Conservation (phyloP, 1,139 yeast genomes). For the Taiozyma sp. region DNA sequence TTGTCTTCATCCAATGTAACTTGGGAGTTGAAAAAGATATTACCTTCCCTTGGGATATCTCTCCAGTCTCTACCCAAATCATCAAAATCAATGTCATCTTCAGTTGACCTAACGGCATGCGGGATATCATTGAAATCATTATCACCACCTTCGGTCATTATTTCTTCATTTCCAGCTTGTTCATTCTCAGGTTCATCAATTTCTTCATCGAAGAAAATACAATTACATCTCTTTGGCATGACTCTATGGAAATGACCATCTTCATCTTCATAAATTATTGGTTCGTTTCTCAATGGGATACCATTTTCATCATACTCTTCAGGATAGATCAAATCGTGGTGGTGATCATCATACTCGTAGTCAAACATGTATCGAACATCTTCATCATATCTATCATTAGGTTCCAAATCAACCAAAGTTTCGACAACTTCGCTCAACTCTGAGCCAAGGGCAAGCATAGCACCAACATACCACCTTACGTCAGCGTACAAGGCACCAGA, state of each 20-base stretch:
- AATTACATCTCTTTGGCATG: slow-evolving; percentile 30
- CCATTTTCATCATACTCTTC: slow-evolving; percentile 27
- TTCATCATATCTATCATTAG: slow-evolving; percentile 66
- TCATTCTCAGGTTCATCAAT: slow-evolving; percentile 18
- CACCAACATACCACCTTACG: slow-evolving; percentile 43
- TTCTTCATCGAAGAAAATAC: slow-evolving; percentile 32
- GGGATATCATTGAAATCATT: slow-evolving; percentile 22
- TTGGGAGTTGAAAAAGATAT: slow-evolving; percentile 29
- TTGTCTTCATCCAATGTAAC: slow-evolving; percentile 12
- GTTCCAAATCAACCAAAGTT: slow-evolving; percentile 49
- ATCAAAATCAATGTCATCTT: slow-evolving; percentile 41
- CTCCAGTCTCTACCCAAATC: slow-evolving; percentile 63
- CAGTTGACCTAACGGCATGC: slow-evolving; percentile 32
- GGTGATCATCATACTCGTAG: slow-evolving; percentile 37
- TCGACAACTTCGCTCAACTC: slow-evolving; percentile 45
- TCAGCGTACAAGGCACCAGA: slow-evolving; percentile 55
- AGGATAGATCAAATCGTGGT: slow-evolving; percentile 17
- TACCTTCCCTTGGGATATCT: slow-evolving; percentile 57
- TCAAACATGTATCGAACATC: slow-evolving; percentile 70
- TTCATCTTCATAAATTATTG: slow-evolving; percentile 25
- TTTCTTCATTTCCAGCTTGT: slow-evolving; percentile 4
- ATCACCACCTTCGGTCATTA: background rate
- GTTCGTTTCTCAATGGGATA: slow-evolving; percentile 19
- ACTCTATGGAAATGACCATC: slow-evolving; percentile 24
- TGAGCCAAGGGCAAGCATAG: slow-evolving; percentile 39